Evolutionary conservation across 768 basidiomycete species (phyloP).

Genomic region (Asterophora lycoperdoides): DNA sequence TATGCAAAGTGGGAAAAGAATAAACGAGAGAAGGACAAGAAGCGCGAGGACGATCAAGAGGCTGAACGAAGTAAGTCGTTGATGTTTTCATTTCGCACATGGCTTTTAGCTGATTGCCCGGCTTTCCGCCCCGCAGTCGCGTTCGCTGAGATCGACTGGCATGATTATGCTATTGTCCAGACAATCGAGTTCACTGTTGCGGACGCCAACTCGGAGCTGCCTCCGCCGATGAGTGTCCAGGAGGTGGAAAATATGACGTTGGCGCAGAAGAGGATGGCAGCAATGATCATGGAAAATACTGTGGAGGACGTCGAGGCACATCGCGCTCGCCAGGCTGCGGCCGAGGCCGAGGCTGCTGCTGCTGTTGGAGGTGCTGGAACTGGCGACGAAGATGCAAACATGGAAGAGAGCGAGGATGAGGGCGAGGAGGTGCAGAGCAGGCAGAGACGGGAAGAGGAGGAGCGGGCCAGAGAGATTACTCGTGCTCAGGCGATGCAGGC

Average conservation of each 20-base stretch:
- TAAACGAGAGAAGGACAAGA: slow-evolving; percentile 81
- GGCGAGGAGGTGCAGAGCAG: slow-evolving; percentile 55
- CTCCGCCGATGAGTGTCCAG: slow-evolving; percentile 93
- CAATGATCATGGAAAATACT: slow-evolving; percentile 96
- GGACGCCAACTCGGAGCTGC: slow-evolving; percentile 87
- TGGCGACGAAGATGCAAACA: slow-evolving; percentile 60
- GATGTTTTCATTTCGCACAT: slow-evolving; percentile 5
- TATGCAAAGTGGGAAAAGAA: slow-evolving; percentile 88
- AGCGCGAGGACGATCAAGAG: slow-evolving; percentile 85
- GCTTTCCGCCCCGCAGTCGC: slow-evolving; percentile 49
- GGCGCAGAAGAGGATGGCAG: slow-evolving; percentile 96
- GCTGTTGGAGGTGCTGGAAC: slow-evolving; percentile 65
- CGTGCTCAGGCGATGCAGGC: slow-evolving; percentile 79
- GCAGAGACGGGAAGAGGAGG: slow-evolving; percentile 68
- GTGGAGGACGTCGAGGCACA: slow-evolving; percentile 83
- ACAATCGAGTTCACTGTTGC: slow-evolving; percentile 96
- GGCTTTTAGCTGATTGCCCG: slow-evolving; percentile 8
- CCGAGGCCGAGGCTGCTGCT: slow-evolving; percentile 79
- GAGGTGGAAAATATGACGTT: slow-evolving; percentile 96
- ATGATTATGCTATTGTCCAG: slow-evolving; percentile 97
- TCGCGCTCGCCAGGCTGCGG: slow-evolving; percentile 76
- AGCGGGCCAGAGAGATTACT: slow-evolving; percentile 64
- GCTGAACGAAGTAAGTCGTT: slow-evolving; percentile 78
- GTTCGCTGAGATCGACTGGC: slow-evolving; percentile 98
- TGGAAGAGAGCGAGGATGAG: slow-evolving; percentile 86